Conservation (phyloP, 345 rosid species). For the Aquilaria malaccensis region DNA sequence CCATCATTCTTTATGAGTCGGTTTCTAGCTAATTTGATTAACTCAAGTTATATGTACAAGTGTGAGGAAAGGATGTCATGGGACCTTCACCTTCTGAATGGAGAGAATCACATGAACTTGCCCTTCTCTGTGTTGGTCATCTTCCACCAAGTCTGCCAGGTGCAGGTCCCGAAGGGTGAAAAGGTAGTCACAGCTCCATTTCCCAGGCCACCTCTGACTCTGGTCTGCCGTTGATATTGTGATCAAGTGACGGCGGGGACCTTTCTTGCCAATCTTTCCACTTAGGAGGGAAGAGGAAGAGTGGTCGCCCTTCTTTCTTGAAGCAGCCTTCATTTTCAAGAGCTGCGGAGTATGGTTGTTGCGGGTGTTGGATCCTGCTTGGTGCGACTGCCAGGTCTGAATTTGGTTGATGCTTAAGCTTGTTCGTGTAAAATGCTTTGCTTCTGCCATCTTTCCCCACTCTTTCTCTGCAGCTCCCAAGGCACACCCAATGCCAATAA, state of each 20-base stretch:
- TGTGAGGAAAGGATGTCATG: neutral
- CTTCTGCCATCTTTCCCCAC: conserved; percentile 13
- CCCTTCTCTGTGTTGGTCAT: conserved; percentile 33
- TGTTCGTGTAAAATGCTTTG: conserved; percentile 8
- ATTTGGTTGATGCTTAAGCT: conserved; percentile 9
- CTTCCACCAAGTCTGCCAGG: conserved; percentile 67
- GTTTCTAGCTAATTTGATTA: neutral
- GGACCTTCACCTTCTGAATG: conserved; percentile 44
- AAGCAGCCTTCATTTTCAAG: conserved; percentile 11
- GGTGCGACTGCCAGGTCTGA: neutral
- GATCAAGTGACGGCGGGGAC: conserved; percentile 31
- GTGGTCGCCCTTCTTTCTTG: conserved; percentile 16
- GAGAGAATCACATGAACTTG: conserved; percentile 48
- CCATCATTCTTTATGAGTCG: no score
- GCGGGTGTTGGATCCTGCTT: neutral
- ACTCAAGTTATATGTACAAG: neutral
- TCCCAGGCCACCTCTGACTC: conserved; percentile 59
- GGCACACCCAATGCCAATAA: no score
- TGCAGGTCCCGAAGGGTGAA: conserved; percentile 54
- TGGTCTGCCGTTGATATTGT: conserved; percentile 46
- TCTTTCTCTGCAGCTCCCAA: no score
- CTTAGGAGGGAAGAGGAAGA: no score
- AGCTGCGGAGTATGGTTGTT: neutral
- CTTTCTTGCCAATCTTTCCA: conserved; percentile 15
- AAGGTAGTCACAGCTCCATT: conserved; percentile 51